Conservation (phyloP, 139 green algal species). For the Mesotaenium endlicherianum region DNA sequence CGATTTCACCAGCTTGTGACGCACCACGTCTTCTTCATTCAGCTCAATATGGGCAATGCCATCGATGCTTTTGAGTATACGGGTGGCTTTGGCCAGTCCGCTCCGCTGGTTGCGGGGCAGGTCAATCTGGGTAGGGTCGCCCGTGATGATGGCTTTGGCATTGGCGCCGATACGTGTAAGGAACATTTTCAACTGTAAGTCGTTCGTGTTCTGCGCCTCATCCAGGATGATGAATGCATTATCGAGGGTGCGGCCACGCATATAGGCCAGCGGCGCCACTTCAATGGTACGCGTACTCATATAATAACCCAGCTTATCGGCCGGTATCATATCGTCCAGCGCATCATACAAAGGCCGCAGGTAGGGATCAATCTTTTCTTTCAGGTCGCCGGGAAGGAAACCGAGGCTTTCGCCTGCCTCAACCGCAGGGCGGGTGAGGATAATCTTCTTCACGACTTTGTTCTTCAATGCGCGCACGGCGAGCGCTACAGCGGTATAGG, state of each 20-base stretch:
- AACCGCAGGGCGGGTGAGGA: constrained; percentile 8
- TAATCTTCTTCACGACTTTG: not conserved
- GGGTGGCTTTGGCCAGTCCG: not conserved
- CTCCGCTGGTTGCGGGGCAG: not conserved
- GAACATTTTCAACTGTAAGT: constrained; percentile 36
- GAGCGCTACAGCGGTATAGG: not conserved
- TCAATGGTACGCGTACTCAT: constrained; percentile 4
- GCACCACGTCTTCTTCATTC: not conserved
- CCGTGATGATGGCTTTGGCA: constrained; percentile 4
- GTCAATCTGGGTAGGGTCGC: constrained; percentile 33
- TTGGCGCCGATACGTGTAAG: constrained; percentile 23
- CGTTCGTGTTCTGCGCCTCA: constrained; percentile 30
- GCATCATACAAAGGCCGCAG: constrained; percentile 28
- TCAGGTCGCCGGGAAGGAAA: constrained; percentile 19
- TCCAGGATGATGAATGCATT: constrained; percentile 37
- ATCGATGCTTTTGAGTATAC: not conserved
- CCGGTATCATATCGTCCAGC: not conserved
- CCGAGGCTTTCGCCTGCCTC: constrained; percentile 3
- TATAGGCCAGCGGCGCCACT: constrained; percentile 32
- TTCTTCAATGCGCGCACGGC: not conserved
- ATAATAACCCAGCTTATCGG: not conserved
- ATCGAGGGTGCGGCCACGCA: constrained; percentile 27
- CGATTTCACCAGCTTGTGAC: not conserved
- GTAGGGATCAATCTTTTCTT: constrained; percentile 28
- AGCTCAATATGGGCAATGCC: not conserved